Base-by-base conservation (phyloP, 306 rosid species). In the Pterocarpus macrocarpus region DNA sequence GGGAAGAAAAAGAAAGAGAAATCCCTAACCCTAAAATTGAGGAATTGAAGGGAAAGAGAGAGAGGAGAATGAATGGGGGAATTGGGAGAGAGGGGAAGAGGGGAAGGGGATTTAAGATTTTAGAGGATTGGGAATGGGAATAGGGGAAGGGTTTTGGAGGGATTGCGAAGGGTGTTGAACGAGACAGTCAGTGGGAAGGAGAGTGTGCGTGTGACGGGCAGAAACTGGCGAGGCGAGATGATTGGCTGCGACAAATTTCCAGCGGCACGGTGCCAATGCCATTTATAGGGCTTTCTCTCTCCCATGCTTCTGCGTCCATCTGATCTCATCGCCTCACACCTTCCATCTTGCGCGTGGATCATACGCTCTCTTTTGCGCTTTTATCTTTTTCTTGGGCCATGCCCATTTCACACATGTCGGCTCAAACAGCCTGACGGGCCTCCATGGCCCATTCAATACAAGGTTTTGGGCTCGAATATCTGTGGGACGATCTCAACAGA, bases 21-120 rank as follows among this genome's bases (percentile, higher is more conserved):
- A 90, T 89, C 89, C 92, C 97, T 91, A 94, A 85, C 91, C 92
- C 92, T 81, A 79, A 69, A 87, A 83, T 45, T 76, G 65, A 55
- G 75, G 73, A 64, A 30, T 33, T 22, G 43, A 0, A 16, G 0
- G 15, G 47, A 70, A 8, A 57, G 11, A 43, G 58, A 41, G 9
- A 22, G 5, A 5, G 39, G 38, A 11, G 80, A 69, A n/a, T 39
- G 64, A 68, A 73, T 30, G 55, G 68, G 30, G 38, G 53, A 14
- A 64, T 57, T 59, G 11, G 8, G 80, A 64, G 56, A 52, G 77
- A 35, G 53, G 28, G 5, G 41, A 63, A 5, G 47, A 62, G 22
- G 3, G 15, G 50, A 17, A 41, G 8, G 65, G 47, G 62, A 30
- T 61, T 34, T 36, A 34, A 34, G 10, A 38, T 44, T 22, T 22